Base-by-base conservation (phyloP, 805 yeast genomes). In the Kodamaea neixiangensis region DNA sequence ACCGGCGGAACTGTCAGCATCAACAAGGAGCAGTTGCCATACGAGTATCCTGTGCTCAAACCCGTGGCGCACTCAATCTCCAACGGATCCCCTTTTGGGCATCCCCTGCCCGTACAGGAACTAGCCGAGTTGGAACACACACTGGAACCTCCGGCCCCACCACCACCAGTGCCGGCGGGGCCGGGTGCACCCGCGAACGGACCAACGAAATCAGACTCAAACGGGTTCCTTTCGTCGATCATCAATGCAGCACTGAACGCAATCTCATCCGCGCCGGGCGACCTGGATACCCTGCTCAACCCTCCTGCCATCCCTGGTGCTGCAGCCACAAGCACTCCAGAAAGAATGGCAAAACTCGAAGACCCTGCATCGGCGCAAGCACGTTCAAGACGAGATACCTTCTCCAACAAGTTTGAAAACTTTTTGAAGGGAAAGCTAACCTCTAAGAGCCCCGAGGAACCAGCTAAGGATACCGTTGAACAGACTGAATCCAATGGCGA, bases 241-340 rank as follows among this genome's bases (percentile, higher is more conserved):
- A 52, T 79, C 39, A 67, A 73, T 14, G 78, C 77, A 10, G 82
- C 82, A 4, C 81, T 76, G 52, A 74, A 67, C 48, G 81, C 80
- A 1, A 77, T 7, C 2, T 37, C 41, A 13, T 20, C 41, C 20
- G 13, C 21, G 3, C 21, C 3, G n/a, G 41, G 21, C 13, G 41
- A 37, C 3, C 19, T 2, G 21, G 48, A 47, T 14, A 37, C 41
- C 5, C 17, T 17, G 19, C 18, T 35, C 2, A 22, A 35, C 33
- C 43, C 48, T n/a, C 48, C 48, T 20, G 21, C 43, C 5, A 21
- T 35, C 7, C 20, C 17, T 13, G 43, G 43, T 5, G 40, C 40
- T 11, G 31, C 40, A 19, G 31, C 42, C 3, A 45, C 43, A 22
- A 35, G 43, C 35, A 45, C 48, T 14, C 48, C 48, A n/a, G 48